Base-by-base conservation (phyloP, 2,329 filamentous ascomycete genomes). In the Colletotrichum orbiculare region DNA sequence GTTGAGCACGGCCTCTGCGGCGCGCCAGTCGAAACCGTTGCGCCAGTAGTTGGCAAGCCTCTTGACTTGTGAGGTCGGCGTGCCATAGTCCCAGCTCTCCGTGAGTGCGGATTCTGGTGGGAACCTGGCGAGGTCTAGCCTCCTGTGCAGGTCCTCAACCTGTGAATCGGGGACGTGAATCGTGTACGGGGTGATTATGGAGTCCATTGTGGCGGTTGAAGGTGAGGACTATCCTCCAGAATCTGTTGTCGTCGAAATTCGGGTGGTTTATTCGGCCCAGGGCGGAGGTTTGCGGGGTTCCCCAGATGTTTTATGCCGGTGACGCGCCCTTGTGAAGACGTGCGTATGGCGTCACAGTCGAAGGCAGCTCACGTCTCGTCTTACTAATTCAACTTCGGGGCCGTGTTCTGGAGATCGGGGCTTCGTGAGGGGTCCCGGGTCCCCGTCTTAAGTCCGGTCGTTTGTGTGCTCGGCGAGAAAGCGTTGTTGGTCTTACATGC, bases 21-120 rank as follows among this genome's bases (percentile, higher is more conserved):
- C 78, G 8, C 87, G 82, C 89, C 89, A 92, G 70, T 90, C 82
- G 73, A 86, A 91, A n/a, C 82, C 81, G 9, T 77, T 69, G 35
- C 68, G 68, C 79, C 79, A 82, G 64, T 77, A 72, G 2, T 70
- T 63, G 1, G 72, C 73, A 13, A 82, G 71, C 4, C 79, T 74
- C 47, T 71, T 72, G 25, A 80, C 69, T 15, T 78, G 74, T 17
- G 70, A 69, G 10, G 72, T 70, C 1, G 76, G 66, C 0, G 74
- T 65, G 25, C 78, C 78, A 35, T 73, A 77, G 33, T 67, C 58
- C 71, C 72, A 75, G 54, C 74, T 71, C 25, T 78, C 72, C 11
- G 74, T 73, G 59, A 78, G 76, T n/a, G 71, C 70, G 3, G 72
- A 72, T 12, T 74, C 68, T 2, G 71, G 55, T 1, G 77, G 72